These are phyloP conservation scores for Chalaropsis ovoidea DNA, from an alignment of 2,329 filamentous ascomycete genomes.

Conservation along the genomic window DNA sequence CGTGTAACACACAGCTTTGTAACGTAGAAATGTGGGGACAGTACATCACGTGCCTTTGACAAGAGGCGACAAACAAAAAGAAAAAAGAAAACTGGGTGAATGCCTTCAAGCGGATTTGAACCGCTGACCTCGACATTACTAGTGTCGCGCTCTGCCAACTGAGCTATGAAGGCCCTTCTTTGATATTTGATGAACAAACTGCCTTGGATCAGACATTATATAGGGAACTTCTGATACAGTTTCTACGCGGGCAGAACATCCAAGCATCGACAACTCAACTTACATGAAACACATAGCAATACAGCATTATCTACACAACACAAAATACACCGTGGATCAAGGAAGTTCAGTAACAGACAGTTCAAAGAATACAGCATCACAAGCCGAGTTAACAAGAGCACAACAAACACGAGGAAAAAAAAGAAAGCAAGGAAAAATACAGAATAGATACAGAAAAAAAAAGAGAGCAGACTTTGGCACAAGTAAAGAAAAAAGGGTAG, in stretches of 20 bases:
- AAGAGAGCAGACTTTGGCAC: constrained; percentile 20
- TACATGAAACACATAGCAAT: too few species aligned
- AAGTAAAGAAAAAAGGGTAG: constrained; percentile 25
- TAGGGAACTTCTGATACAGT: neutral
- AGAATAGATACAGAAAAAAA: constrained; percentile 16
- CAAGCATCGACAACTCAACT: too few species aligned
- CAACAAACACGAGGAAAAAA: constrained; percentile 4
- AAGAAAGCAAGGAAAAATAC: constrained; percentile 17
- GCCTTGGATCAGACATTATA: neutral
- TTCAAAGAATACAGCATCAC: neutral
- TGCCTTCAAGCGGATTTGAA: constrained; percentile 16
- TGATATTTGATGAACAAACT: neutral
- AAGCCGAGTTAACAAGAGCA: neutral
- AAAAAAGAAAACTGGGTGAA: neutral
- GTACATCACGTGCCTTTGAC: too few species aligned
- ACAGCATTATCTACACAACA: too few species aligned
- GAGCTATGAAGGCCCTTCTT: neutral
- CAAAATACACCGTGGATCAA: neutral
- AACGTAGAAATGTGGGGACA: too few species aligned
- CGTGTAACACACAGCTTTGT: too few species aligned
- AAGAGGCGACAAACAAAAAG: neutral
- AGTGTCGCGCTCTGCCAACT: constrained; percentile 3
- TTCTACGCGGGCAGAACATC: too few species aligned
- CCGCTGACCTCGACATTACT: constrained; percentile 12
- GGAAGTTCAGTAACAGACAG: constrained; percentile 3